phyloP scores from a whole-genome alignment of 2,329 filamentous ascomycete species.

The Verticillium dahliae region DNA sequence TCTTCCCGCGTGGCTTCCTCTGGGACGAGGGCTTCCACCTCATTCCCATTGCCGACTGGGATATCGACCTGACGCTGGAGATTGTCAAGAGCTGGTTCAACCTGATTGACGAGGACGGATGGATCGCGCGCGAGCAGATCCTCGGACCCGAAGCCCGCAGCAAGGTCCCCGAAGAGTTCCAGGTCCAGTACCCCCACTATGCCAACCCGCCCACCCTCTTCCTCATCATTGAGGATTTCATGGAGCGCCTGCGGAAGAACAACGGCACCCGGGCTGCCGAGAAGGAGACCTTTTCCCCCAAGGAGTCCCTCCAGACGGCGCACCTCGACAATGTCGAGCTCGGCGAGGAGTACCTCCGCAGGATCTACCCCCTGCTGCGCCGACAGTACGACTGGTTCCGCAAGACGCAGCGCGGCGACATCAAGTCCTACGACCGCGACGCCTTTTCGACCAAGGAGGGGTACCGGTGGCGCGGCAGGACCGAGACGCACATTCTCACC shows the following conservation, averaged over 20 bases:
- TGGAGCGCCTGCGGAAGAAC: slow-evolving; percentile 63
- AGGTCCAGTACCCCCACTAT: slow-evolving; percentile 93
- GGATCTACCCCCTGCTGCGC: slow-evolving; percentile 79
- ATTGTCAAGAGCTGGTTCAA: slow-evolving; percentile 95
- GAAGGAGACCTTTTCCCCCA: slow-evolving; percentile 34
- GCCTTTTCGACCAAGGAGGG: slow-evolving; percentile 86
- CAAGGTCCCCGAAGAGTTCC: slow-evolving; percentile 91
- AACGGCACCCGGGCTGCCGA: slow-evolving; percentile 38
- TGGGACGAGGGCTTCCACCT: slow-evolving; percentile 99
- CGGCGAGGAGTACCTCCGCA: slow-evolving; percentile 64
- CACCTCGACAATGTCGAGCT: slow-evolving; percentile 63
- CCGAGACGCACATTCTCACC: slow-evolving; percentile 78
- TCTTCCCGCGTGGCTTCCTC: slow-evolving; percentile 93
- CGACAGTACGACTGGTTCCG: slow-evolving; percentile 94
- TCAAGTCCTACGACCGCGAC: slow-evolving; percentile 85
- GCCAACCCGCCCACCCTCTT: slow-evolving; percentile 95
- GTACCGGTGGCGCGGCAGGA: slow-evolving; percentile 92
- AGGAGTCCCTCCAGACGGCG: slow-evolving; percentile 50
- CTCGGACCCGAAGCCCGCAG: slow-evolving; percentile 84
- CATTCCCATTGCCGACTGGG: slow-evolving; percentile 87
- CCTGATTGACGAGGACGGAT: slow-evolving; percentile 92
- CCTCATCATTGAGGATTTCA: slow-evolving; percentile 76
- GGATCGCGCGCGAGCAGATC: slow-evolving; percentile 96
- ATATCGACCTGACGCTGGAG: slow-evolving; percentile 78
- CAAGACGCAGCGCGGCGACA: slow-evolving; percentile 81